Evolutionary conservation across 2,329 filamentous ascomycete species (phyloP), one percentile per base, ranked within the genome.

Genomic region (Coniochaeta hoffmannii): DNA sequence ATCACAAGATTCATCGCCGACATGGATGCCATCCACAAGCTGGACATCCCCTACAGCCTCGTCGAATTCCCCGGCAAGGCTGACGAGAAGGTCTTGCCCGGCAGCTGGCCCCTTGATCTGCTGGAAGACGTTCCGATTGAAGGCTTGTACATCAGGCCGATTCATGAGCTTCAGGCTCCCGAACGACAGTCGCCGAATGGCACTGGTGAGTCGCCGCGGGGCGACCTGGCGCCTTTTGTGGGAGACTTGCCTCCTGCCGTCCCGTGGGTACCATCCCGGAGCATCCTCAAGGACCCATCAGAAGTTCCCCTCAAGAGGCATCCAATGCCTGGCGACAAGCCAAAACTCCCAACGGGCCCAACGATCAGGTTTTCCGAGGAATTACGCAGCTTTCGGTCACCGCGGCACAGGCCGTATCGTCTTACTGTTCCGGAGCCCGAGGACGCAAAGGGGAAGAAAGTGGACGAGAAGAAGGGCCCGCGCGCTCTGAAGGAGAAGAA

Each of bases 1-100:
- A 53, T 69, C 17, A 61, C 62, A 60, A 63, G 67, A 55, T 59
- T 69, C 30, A 58, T 69, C 50, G 65, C 66, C 55, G 69, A 71
- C 49, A 55, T 64, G 55, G 67, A 71, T 54, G 67, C 68, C 38
- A 55, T 68, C 51, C 66, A 68, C 62, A 65, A 64, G 51, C 60
- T 63, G 49, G 63, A 67, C 56, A 59, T 66, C 35, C 57, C 67
- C 8, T 62, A 63, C 3, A 71, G 68, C 58, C 69, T 63, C 50
- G 59, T 69, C 24, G 58, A 60, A 7, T 57, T 62, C 8, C 54
- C 53, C 5, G 53, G 55, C 28, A 46, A 56, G 15, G 14, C 36
- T 28, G 32, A 57, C 51, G 49, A 57, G 24, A 22, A 34, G 3
- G 56, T 35, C 12, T 60, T 64, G 19, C 65, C 63, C 0, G 68